phyloP scores from a whole-genome alignment of 2,329 filamentous ascomycete species.

The Fusarium oligoseptatum region DNA sequence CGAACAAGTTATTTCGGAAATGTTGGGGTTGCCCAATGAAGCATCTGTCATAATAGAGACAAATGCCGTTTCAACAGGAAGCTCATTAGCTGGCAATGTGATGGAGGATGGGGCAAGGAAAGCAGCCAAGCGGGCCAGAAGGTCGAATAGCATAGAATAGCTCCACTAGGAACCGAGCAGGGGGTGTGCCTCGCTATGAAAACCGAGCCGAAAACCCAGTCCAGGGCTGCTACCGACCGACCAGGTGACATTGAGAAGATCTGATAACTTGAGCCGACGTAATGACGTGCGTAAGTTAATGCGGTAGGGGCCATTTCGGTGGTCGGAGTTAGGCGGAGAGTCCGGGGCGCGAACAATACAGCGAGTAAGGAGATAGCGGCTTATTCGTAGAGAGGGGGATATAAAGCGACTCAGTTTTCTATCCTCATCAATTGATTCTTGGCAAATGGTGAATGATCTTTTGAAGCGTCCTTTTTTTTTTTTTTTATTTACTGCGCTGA shows the following conservation, averaged over 20 bases:
- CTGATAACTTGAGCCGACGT: constrained; percentile 28
- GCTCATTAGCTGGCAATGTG: constrained; percentile 3
- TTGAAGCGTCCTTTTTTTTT: background rate
- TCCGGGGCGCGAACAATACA: constrained; percentile 21
- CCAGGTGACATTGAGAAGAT: constrained; percentile 9
- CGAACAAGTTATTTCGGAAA: constrained; percentile 3
- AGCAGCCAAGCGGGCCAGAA: background rate
- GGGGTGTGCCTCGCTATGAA: constrained; percentile 4
- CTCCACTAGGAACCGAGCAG: constrained; percentile 12
- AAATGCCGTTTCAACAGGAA: background rate
- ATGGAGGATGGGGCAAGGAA: background rate
- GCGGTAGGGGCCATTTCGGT: constrained; percentile 16
- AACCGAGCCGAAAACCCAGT: background rate
- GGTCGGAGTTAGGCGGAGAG: constrained; percentile 33
- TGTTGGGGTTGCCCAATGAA: constrained; percentile 3
- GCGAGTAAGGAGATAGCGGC: constrained; percentile 30
- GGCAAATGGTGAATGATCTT: background rate
- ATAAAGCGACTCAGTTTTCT: constrained; percentile 7
- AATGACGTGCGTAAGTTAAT: constrained; percentile 26
- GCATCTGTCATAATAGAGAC: background rate
- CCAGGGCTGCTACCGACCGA: background rate
- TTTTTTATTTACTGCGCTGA: background rate
- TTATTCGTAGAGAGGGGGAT: constrained; percentile 1
- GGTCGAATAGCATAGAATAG: background rate
- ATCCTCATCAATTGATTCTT: background rate